phyloP scores from a whole-genome alignment of 139 green algal genomes.

The Tetradesmus obliquus region DNA sequence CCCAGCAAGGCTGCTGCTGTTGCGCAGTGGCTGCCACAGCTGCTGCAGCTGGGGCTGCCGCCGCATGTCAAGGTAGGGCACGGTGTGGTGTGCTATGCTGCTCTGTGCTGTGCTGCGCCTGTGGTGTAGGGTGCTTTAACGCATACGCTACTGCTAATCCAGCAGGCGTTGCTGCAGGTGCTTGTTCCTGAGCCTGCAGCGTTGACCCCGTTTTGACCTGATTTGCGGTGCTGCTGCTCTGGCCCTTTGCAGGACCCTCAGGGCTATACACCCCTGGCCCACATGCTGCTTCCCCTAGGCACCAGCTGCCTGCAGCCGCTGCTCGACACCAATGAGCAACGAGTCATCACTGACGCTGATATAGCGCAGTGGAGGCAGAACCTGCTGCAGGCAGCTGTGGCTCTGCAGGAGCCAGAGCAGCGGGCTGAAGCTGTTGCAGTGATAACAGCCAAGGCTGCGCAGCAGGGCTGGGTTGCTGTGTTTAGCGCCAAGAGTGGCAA shows the following conservation, averaged over 20 bases:
- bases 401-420: not conserved
- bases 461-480: not conserved
- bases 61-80: not conserved
- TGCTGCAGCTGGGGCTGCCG: constrained; percentile 19
- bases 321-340: constrained; percentile 10
- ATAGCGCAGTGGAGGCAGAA: not conserved
- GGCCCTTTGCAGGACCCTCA: not conserved
- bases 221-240: not conserved
- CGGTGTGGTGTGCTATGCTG: not conserved
- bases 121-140: too few species aligned
- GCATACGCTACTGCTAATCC: too few species aligned
- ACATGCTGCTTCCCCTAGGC: constrained; percentile 25
- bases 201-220: too few species aligned
- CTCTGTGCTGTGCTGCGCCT: too few species aligned
- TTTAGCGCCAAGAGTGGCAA: constrained; percentile 18
- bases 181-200: too few species aligned
- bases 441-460: constrained; percentile 10
- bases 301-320: not conserved
- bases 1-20: constrained; percentile 1
- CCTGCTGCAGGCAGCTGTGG: constrained; percentile 37
- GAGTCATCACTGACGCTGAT: not conserved
- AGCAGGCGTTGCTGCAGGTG: too few species aligned
- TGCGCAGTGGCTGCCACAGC: not conserved
- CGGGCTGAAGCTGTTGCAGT: constrained; percentile 7
- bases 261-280: not conserved